Conservation (phyloP, 306 rosid genomes). For the Citrullus mucosospermus region DNA sequence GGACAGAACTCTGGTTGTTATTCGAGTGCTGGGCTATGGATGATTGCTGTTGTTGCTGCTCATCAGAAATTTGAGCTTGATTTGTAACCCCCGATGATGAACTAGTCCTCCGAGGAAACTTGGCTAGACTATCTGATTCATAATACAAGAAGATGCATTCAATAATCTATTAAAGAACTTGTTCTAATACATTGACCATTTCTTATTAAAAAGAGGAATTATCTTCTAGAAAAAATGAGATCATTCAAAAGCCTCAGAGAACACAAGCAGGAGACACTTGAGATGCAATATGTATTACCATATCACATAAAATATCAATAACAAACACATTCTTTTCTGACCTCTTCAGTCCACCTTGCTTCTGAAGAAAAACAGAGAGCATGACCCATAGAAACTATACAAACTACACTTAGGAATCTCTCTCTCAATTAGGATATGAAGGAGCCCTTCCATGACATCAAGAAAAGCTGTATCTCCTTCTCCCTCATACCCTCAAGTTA, state of each 20-base stretch:
- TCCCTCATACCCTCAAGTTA: not conserved
- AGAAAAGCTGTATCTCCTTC: not conserved
- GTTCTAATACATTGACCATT: not conserved
- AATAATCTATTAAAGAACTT: not conserved
- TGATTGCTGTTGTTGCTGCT: slow-evolving; percentile 55
- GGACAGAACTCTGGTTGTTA: slow-evolving; percentile 44
- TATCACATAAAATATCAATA: not conserved
- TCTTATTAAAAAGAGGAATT: not conserved
- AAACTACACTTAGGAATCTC: not conserved
- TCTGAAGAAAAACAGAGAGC: not conserved
- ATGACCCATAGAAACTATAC: not conserved
- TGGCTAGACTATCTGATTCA: slow-evolving; percentile 53
- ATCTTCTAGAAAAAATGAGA: not conserved
- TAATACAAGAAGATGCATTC: slow-evolving; percentile 7
- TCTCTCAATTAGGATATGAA: not conserved
- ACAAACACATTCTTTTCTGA: not conserved
- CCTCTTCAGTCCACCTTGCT: not conserved
- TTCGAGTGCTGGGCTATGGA: slow-evolving; percentile 38
- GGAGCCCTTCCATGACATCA: not conserved
- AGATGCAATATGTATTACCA: not conserved
- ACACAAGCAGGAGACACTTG: not conserved
- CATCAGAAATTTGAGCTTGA: slow-evolving; percentile 43
- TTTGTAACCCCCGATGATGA: slow-evolving; percentile 36
- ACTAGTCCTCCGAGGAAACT: slow-evolving; percentile 54
- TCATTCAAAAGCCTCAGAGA: not conserved